Conservation (phyloP, 169 alveolate genomes). For the Blepharisma undulans region DNA sequence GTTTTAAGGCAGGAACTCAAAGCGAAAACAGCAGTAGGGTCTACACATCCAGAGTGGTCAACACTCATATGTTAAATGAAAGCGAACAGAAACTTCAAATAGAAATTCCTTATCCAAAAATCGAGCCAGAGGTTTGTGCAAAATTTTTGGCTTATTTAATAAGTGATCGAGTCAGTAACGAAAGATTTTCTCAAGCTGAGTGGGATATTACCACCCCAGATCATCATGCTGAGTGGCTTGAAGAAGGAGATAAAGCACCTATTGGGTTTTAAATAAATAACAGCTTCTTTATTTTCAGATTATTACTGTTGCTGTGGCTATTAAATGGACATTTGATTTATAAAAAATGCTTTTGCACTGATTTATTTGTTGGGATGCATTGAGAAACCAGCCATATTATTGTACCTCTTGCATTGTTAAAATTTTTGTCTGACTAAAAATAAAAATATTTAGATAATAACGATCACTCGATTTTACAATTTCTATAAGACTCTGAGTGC, state of each 20-base stretch:
- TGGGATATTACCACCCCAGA: neutral
- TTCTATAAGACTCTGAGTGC: too few relatives aligned
- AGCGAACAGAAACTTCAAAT: neutral
- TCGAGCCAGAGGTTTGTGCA: neutral
- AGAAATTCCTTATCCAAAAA: neutral
- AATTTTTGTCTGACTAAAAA: too few relatives aligned
- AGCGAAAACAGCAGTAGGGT: neutral
- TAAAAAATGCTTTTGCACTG: too few relatives aligned
- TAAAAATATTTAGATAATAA: too few relatives aligned
- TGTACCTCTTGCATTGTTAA: too few relatives aligned
- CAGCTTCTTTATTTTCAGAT: too few relatives aligned
- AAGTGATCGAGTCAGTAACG: neutral
- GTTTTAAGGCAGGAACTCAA: neutral
- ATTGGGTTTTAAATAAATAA: too few relatives aligned
- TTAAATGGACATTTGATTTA: too few relatives aligned
- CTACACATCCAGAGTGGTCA: neutral
- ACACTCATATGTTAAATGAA: neutral
- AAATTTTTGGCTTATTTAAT: neutral
- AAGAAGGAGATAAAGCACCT: neutral
- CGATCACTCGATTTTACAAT: too few relatives aligned
- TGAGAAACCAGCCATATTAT: too few relatives aligned
- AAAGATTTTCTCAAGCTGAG: neutral
- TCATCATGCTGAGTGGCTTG: neutral
- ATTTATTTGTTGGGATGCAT: too few relatives aligned
- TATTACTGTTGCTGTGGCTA: too few relatives aligned